These are phyloP conservation scores for Saccharata proteae DNA, from an alignment of 2,329 filamentous ascomycete species.

Conservation along the genomic window DNA sequence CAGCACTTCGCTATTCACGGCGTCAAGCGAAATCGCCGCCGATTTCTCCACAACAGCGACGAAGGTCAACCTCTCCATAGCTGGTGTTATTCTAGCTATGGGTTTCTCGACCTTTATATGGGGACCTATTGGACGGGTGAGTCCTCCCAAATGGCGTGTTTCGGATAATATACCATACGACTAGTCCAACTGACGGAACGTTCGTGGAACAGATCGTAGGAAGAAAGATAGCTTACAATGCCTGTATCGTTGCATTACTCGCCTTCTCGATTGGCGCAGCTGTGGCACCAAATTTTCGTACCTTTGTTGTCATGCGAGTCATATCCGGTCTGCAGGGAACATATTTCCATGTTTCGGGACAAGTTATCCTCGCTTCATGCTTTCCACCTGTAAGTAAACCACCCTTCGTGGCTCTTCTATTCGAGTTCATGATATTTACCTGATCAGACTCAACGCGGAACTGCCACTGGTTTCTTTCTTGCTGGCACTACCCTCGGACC, in stretches of 20 bases:
- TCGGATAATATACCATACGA: no score
- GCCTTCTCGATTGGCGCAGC: constrained; percentile 11
- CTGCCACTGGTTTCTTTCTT: constrained; percentile 32
- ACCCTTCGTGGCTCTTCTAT: background rate
- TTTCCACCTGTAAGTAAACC: constrained; percentile 11
- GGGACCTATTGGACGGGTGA: constrained; percentile 11
- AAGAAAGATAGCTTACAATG: constrained; percentile 9
- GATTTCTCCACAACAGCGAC: constrained; percentile 24
- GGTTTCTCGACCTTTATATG: constrained; percentile 11
- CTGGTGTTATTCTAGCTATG: constrained; percentile 13
- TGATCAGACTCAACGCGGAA: constrained; percentile 26
- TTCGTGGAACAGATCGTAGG: constrained; percentile 10
- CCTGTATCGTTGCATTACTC: constrained; percentile 10
- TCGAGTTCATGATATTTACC: background rate
- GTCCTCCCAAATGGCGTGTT: no score
- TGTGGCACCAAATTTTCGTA: constrained; percentile 8
- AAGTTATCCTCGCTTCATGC: constrained; percentile 13
- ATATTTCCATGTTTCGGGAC: constrained; percentile 13
- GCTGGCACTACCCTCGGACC: constrained; percentile 31
- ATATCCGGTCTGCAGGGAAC: constrained; percentile 12
- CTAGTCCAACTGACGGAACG: no score
- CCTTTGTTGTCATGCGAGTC: constrained; percentile 12
- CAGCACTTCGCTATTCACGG: constrained; percentile 30
- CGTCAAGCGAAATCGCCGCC: constrained; percentile 26
- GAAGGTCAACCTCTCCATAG: constrained; percentile 11